These are phyloP conservation scores for Petrea volubilis DNA, from an alignment of 257 asterid species.

Conservation along the genomic window DNA sequence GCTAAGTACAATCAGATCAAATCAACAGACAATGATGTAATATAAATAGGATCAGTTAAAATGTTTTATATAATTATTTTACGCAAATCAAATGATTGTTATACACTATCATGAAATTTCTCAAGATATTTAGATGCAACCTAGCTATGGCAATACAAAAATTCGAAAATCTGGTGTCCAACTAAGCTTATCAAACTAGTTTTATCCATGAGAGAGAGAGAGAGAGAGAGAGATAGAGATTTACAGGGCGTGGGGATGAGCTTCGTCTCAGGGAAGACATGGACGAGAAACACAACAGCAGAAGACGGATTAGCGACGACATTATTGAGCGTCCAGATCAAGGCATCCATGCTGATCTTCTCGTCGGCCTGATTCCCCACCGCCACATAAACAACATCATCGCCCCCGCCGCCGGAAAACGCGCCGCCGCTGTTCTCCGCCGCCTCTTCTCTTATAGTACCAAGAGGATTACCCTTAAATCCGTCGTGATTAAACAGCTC, in stretches of 20 bases:
- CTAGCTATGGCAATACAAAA: no score
- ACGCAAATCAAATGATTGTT: no score
- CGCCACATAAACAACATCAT: conserved; percentile 50
- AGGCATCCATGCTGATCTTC: conserved; percentile 56
- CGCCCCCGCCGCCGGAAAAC: conserved; percentile 29
- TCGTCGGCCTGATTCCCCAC: conserved; percentile 42
- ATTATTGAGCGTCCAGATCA: conserved; percentile 52
- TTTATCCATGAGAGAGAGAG: background rate
- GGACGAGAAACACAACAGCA: conserved; percentile 53
- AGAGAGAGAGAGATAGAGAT: conserved; percentile 5
- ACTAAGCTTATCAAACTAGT: no score
- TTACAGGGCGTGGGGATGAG: conserved; percentile 77
- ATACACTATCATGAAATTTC: no score
- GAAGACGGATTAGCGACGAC: conserved; percentile 27
- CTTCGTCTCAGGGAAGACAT: conserved; percentile 63
- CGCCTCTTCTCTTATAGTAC: conserved; percentile 32
- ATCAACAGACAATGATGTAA: no score
- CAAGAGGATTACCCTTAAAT: background rate
- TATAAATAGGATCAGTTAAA: no score
- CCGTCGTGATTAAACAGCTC: background rate
- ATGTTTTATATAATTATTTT: no score
- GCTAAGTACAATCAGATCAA: no score
- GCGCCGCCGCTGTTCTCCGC: conserved; percentile 20
- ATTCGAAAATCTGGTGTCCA: no score
- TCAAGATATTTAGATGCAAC: no score